A percentile compares a stretch with the other conserved stretches of the same genome.
Conservation (phyloP, 768 basidiomycete genomes). For the Hebeloma cylindrosporum region DNA sequence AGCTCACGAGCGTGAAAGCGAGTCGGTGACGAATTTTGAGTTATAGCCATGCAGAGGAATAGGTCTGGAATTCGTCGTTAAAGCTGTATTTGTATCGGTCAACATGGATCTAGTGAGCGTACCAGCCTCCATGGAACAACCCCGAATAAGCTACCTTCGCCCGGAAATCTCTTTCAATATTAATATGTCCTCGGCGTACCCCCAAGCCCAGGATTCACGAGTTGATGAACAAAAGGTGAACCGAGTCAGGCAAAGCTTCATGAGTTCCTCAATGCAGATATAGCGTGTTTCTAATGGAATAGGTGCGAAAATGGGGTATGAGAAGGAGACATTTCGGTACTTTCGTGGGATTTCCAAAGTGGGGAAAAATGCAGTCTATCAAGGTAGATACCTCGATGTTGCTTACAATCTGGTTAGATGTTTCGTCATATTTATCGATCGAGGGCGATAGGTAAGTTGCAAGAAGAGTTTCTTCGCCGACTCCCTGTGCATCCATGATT, state of each 20-base stretch:
- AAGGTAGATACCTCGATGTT: slow-evolving; percentile 73
- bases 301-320: neutral
- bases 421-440: slow-evolving; percentile 9
- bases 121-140: neutral
- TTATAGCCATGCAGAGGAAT: slow-evolving; percentile 58
- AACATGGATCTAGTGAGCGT: slow-evolving; percentile 67
- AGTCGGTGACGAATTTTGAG: slow-evolving; percentile 57
- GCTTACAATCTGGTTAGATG: slow-evolving; percentile 10
- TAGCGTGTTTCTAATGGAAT: slow-evolving; percentile 58
- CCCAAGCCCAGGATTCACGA: slow-evolving; percentile 95
- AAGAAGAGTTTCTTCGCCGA: slow-evolving; percentile 67
- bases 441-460: slow-evolving; percentile 57
- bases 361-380: slow-evolving; percentile 75
- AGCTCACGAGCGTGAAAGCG: slow-evolving; percentile 96
- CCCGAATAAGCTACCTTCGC: slow-evolving; percentile 45
- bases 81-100: slow-evolving; percentile 84
- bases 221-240: slow-evolving; percentile 88
- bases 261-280: slow-evolving; percentile 62
- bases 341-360: slow-evolving; percentile 58
- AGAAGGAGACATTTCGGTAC: slow-evolving; percentile 30
- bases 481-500: slow-evolving; percentile 73
- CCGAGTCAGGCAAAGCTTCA: slow-evolving; percentile 64
- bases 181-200: slow-evolving; percentile 90
- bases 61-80: slow-evolving; percentile 61
- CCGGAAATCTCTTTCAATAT: slow-evolving; percentile 67